Conservation (phyloP, 2,329 filamentous ascomycete genomes). For the Venturia oleaginea region DNA sequence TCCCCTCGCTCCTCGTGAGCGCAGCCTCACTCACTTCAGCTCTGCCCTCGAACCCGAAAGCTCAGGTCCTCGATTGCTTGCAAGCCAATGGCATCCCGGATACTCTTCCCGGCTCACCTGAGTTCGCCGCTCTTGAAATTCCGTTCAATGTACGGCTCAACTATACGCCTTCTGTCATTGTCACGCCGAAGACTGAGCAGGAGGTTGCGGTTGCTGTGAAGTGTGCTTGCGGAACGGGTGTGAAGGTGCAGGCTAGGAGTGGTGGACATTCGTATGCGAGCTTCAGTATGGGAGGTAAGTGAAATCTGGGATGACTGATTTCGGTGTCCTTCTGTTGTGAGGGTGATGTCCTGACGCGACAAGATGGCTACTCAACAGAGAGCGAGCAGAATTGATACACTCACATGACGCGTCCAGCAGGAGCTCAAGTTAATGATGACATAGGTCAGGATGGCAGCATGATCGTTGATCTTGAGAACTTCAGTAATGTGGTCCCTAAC, state of each 20-base stretch:
- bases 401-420: neutral
- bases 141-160: constrained; percentile 29
- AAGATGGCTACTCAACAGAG: too few species aligned
- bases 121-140: constrained; percentile 18
- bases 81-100: constrained; percentile 16
- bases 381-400: too few species aligned
- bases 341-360: neutral
- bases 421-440: neutral
- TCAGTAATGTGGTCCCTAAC: constrained; percentile 37
- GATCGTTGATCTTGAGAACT: constrained; percentile 38
- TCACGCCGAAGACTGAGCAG: constrained; percentile 41
- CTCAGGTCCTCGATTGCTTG: constrained; percentile 15
- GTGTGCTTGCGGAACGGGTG: constrained; percentile 39
- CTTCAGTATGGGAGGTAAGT: constrained; percentile 32
- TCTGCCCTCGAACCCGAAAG: neutral
- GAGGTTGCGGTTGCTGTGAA: constrained; percentile 50
- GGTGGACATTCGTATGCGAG: constrained; percentile 57
- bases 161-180: constrained; percentile 45
- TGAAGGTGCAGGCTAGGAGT: constrained; percentile 52
- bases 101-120: constrained; percentile 14
- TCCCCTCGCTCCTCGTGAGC: neutral
- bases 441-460: constrained; percentile 39
- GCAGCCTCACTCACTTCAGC: neutral
- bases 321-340: neutral
- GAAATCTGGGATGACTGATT: neutral